Percentiles rank a stretch among this genome's conserved stretches.
Conservation (phyloP, 2,329 filamentous ascomycete genomes). For the Colletotrichum sidae region DNA sequence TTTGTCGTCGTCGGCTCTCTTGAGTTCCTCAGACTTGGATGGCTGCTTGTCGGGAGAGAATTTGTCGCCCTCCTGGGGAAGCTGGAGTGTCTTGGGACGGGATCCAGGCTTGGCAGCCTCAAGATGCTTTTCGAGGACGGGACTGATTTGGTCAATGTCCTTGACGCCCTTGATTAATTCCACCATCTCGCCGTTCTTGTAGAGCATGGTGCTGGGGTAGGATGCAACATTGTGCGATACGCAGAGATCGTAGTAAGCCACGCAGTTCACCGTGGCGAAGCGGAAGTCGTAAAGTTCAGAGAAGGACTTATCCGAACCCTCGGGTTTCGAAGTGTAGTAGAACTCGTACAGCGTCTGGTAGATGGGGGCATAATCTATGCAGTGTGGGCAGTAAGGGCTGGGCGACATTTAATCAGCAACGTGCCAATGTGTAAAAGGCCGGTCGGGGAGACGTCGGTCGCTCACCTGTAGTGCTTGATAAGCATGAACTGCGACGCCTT, state of each 20-base stretch:
- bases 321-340: constrained; percentile 86
- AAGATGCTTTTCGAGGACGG: constrained; percentile 79
- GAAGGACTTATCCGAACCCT: constrained; percentile 71
- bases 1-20: constrained; percentile 39
- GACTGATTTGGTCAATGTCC: constrained; percentile 73
- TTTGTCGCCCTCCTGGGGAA: constrained; percentile 78
- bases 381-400: constrained; percentile 77
- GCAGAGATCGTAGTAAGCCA: constrained; percentile 85
- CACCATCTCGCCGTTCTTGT: constrained; percentile 78
- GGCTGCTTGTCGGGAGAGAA: constrained; percentile 50
- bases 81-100: constrained; percentile 72
- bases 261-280: constrained; percentile 88
- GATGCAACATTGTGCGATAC: constrained; percentile 71
- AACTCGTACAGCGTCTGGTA: constrained; percentile 96
- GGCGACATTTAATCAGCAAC: constrained; percentile 19
- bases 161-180: constrained; percentile 75
- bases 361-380: constrained; percentile 81
- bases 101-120: constrained; percentile 85
- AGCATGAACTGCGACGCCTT: constrained; percentile 65
- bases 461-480: constrained; percentile 76
- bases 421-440: constrained; percentile 10
- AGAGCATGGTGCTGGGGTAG: constrained; percentile 84
- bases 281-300: constrained; percentile 88
- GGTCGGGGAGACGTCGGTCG: not conserved
- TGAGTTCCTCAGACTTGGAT: constrained; percentile 42